phyloP scores from a whole-genome alignment of 257 asterid species.

The Fraxinus anomala region DNA sequence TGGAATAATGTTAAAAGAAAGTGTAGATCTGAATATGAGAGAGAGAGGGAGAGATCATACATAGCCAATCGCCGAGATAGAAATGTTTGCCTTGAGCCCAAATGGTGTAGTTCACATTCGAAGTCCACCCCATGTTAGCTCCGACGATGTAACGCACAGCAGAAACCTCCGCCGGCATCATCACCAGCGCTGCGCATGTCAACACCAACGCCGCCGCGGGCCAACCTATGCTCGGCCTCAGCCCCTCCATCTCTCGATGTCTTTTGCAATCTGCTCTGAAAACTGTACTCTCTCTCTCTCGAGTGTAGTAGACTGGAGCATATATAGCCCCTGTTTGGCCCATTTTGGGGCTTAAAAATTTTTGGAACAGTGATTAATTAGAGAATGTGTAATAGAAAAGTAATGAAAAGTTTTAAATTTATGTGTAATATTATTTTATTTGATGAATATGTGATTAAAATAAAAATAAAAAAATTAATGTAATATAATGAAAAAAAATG shows the following conservation, averaged over 20 bases:
- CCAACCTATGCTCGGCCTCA: slow-evolving; percentile 30
- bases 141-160: slow-evolving; percentile 61
- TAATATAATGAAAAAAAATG: too few relatives aligned
- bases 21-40: slow-evolving; percentile 13
- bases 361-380: too few relatives aligned
- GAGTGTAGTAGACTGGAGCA: too few relatives aligned
- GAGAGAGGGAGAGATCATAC: slow-evolving; percentile 38
- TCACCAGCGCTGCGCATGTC: slow-evolving; percentile 42
- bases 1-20: background rate
- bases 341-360: too few relatives aligned
- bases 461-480: too few relatives aligned
- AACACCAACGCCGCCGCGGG: slow-evolving; percentile 40
- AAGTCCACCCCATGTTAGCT: slow-evolving; percentile 46
- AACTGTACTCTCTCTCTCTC: too few relatives aligned
- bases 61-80: slow-evolving; percentile 75
- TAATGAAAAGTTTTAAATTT: too few relatives aligned
- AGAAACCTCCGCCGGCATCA: slow-evolving; percentile 47
- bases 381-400: too few relatives aligned
- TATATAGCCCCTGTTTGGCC: too few relatives aligned
- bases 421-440: too few relatives aligned
- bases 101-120: slow-evolving; percentile 50
- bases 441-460: too few relatives aligned
- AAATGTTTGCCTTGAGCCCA: slow-evolving; percentile 60
- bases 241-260: slow-evolving; percentile 28
- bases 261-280: too few relatives aligned